Conservation (phyloP, 2,329 filamentous ascomycete species). For the Sarocladium strictum region DNA sequence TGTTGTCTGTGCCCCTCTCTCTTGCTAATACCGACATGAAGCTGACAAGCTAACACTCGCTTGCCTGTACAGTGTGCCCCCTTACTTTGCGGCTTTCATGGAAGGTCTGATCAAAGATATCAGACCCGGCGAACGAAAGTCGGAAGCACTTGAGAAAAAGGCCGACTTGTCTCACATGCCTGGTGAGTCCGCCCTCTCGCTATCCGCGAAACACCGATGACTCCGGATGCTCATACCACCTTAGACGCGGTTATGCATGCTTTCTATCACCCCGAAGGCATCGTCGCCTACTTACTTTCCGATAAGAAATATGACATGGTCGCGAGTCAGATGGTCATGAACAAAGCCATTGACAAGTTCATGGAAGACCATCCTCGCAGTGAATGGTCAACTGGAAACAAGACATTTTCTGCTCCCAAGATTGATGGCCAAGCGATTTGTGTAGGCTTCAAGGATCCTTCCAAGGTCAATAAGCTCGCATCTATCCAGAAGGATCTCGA, state of each 20-base stretch:
- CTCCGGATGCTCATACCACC: no score
- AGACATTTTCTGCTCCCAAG: slow-evolving; percentile 53
- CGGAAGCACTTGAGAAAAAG: neutral
- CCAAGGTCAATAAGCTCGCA: slow-evolving; percentile 84
- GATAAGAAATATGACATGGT: slow-evolving; percentile 70
- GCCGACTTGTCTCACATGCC: neutral
- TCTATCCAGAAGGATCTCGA: slow-evolving; percentile 96
- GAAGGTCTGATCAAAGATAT: no score
- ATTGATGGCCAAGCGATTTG: slow-evolving; percentile 69
- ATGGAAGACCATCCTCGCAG: slow-evolving; percentile 67
- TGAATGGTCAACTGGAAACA: slow-evolving; percentile 53
- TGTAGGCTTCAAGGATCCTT: slow-evolving; percentile 73
- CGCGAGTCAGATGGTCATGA: slow-evolving; percentile 80
- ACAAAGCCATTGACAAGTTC: slow-evolving; percentile 85
- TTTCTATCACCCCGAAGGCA: slow-evolving; percentile 67
- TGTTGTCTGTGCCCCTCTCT: neutral
- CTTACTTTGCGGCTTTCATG: no score
- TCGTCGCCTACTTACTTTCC: slow-evolving; percentile 72
- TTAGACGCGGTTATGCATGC: no score
- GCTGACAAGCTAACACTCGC: no score
- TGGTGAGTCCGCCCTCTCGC: neutral
- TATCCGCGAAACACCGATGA: no score
- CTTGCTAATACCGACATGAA: no score
- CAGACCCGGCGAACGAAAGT: no score
- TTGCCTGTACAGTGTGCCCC: no score